Evolutionary conservation across 148 eudicot species (phyloP).

Genomic region (Arctostaphylos glauca): DNA sequence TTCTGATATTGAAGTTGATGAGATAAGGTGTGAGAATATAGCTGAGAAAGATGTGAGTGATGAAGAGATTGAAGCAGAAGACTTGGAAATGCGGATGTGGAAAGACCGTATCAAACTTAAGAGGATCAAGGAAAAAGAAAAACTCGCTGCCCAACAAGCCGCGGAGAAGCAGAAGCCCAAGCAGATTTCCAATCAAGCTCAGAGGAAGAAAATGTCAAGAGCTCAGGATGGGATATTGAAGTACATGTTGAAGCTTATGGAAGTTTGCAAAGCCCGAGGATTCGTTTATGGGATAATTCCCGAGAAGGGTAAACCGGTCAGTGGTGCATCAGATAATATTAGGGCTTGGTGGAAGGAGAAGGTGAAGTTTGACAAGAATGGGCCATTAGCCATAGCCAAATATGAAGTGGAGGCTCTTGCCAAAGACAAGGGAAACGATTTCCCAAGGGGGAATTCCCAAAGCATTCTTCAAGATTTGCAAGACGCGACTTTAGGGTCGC

Average conservation of each 20-base stretch:
- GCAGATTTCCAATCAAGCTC: slow-evolving; percentile 73
- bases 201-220: slow-evolving; percentile 92
- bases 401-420: slow-evolving; percentile 64
- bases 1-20: slow-evolving; percentile 87
- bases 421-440: slow-evolving; percentile 39
- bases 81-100: slow-evolving; percentile 84
- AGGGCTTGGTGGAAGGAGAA: slow-evolving; percentile 99
- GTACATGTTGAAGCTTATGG: slow-evolving; percentile 97
- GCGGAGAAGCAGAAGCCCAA: slow-evolving; percentile 72
- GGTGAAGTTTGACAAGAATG: slow-evolving; percentile 92
- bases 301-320: slow-evolving; percentile 96
- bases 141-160: slow-evolving; percentile 63
- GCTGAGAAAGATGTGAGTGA: slow-evolving; percentile 95
- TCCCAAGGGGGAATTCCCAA: slow-evolving; percentile 49
- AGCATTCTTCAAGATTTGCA: slow-evolving; percentile 77
- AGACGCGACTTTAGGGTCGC: slow-evolving; percentile 93
- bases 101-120: slow-evolving; percentile 79
- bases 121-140: slow-evolving; percentile 77
- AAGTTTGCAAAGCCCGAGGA: slow-evolving; percentile 93
- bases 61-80: slow-evolving; percentile 85
- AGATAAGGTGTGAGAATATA: slow-evolving; percentile 60
- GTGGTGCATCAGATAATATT: slow-evolving; percentile 89
- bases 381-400: slow-evolving; percentile 79
- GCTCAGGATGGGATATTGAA: slow-evolving; percentile 97
- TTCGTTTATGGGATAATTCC: slow-evolving; percentile 95